Evolutionary conservation across 2,329 filamentous ascomycete genomes (phyloP).

Genomic region (Penicillium sp.): DNA sequence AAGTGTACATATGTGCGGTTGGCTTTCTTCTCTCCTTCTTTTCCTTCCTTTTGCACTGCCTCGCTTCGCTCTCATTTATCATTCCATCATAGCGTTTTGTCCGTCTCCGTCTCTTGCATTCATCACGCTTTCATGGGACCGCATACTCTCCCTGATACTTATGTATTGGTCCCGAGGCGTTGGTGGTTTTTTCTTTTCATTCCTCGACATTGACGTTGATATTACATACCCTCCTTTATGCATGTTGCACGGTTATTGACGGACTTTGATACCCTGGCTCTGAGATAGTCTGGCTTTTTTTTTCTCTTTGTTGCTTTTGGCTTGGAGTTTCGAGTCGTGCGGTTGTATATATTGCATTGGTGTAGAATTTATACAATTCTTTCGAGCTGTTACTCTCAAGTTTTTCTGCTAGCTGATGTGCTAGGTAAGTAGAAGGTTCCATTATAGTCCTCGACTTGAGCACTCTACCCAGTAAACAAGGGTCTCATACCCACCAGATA

Average conservation of each 20-base stretch:
- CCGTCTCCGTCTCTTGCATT: background rate
- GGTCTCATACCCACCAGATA: too few relatives aligned
- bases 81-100: conserved; percentile 21
- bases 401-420: too few relatives aligned
- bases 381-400: too few relatives aligned
- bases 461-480: too few relatives aligned
- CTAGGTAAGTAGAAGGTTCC: too few relatives aligned
- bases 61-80: background rate
- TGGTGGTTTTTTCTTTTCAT: background rate
- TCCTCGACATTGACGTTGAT: background rate
- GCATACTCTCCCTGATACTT: background rate
- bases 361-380: background rate
- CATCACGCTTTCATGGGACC: background rate
- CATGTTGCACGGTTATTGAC: background rate
- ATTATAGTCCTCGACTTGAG: too few relatives aligned
- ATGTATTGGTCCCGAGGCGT: background rate
- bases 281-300: background rate
- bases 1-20: conserved; percentile 7
- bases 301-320: too few relatives aligned
- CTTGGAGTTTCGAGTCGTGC: too few relatives aligned
- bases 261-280: conserved; percentile 3
- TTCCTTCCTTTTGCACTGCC: conserved; percentile 2
- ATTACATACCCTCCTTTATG: background rate
- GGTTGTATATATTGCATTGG: background rate
- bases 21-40: conserved; percentile 4